A percentile compares a stretch with the other conserved stretches of the same genome.
phyloP scores from a whole-genome alignment of 1,284 basidiomycete species.

The Xanthoconium separans region DNA sequence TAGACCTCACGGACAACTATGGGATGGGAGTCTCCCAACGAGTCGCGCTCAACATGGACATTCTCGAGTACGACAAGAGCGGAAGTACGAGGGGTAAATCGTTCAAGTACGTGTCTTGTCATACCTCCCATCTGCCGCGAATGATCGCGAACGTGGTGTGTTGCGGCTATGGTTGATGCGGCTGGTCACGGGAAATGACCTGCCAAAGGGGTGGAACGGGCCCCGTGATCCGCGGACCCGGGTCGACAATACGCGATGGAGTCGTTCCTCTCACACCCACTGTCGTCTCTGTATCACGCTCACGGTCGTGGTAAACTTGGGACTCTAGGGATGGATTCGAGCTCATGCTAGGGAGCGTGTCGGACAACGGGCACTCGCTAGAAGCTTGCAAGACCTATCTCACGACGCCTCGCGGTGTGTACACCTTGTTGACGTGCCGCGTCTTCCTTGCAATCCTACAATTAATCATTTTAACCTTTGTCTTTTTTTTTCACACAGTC shows the following conservation, averaged over 20 bases:
- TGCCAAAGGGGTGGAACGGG: background rate
- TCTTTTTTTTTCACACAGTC: slow-evolving; percentile 4
- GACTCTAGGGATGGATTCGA: slow-evolving; percentile 24
- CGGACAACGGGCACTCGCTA: slow-evolving; percentile 22
- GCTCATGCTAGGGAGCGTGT: slow-evolving; percentile 20
- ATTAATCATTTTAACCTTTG: slow-evolving; percentile 1
- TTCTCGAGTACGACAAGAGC: slow-evolving; percentile 48
- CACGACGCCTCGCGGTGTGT: slow-evolving; percentile 23
- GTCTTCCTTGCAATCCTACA: background rate
- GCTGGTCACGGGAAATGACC: background rate
- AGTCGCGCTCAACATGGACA: slow-evolving; percentile 25
- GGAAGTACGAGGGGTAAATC: slow-evolving; percentile 31
- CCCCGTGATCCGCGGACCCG: slow-evolving; percentile 8
- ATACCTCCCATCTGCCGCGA: background rate
- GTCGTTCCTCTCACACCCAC: slow-evolving; percentile 9
- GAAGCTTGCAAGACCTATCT: slow-evolving; percentile 27
- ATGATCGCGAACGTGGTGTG: background rate
- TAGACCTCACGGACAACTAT: slow-evolving; percentile 71
- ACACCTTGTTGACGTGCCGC: background rate
- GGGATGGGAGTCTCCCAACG: slow-evolving; percentile 41
- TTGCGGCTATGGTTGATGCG: background rate
- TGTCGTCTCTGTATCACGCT: slow-evolving; percentile 3
- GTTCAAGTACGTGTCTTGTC: slow-evolving; percentile 14
- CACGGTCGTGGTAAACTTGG: slow-evolving; percentile 15
- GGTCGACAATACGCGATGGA: background rate